phyloP scores from a whole-genome alignment of 2,329 filamentous ascomycete species.

The Fusarium pilosicola region DNA sequence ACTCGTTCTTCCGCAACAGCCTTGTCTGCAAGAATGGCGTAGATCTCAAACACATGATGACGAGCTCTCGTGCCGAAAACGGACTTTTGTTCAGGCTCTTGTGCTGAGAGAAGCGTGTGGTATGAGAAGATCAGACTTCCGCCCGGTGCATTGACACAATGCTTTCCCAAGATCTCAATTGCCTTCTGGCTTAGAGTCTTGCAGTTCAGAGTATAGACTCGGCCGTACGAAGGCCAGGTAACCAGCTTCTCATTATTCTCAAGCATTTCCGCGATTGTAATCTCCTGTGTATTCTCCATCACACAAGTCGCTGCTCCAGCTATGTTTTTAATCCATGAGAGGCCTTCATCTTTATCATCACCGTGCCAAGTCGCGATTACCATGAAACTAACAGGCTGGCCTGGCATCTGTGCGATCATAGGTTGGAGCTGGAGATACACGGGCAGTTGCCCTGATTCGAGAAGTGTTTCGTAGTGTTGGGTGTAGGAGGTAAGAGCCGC shows the following conservation, averaged over 20 bases:
- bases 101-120: neutral
- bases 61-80: neutral
- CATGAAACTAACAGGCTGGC: neutral
- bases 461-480: neutral
- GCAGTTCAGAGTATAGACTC: neutral
- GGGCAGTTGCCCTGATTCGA: accelerated
- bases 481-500: neutral
- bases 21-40: neutral
- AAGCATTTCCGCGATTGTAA: neutral
- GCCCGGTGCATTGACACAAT: neutral
- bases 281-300: neutral
- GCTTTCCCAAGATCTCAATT: accelerated
- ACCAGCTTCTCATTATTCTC: neutral
- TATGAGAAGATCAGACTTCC: neutral
- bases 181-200: accelerated
- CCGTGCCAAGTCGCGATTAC: neutral
- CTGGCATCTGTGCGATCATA: neutral
- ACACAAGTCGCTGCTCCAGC: neutral
- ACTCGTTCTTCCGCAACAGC: neutral
- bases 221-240: neutral
- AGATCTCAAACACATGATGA: slow-evolving; percentile 17
- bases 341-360: neutral
- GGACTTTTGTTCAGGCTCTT: neutral
- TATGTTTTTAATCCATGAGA: neutral
- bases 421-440: neutral